A percentile compares a stretch with the other conserved stretches of the same genome.
phyloP scores from a whole-genome alignment of 371 early-diverging fungal genomes.

The Circinella minor region DNA sequence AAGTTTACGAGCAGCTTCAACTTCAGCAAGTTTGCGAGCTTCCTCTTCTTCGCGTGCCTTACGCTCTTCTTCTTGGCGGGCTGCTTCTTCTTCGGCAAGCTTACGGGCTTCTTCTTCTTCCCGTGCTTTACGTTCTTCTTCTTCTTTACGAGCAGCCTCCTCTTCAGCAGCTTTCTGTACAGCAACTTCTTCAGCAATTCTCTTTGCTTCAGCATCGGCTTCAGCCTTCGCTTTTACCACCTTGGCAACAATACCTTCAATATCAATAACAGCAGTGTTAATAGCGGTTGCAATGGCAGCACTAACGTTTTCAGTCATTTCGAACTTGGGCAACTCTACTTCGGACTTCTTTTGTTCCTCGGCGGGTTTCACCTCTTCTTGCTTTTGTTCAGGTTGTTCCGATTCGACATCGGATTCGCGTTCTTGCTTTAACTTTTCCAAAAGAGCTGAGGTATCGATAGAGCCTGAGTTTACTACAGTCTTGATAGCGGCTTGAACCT shows the following conservation, averaged over 20 bases:
- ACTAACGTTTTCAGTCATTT: constrained; percentile 12
- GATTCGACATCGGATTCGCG: constrained; percentile 1
- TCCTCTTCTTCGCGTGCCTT: constrained; percentile 1
- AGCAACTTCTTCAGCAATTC: constrained; percentile 4
- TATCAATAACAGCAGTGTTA: constrained; percentile 13
- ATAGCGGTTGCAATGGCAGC: constrained; percentile 20
- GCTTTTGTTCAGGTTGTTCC: background rate
- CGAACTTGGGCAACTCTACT: background rate
- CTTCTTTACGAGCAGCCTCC: constrained; percentile 14
- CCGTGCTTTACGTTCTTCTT: background rate
- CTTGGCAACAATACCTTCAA: constrained; percentile 19
- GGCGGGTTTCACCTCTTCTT: background rate
- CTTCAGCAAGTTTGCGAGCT: background rate
- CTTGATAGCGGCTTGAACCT: constrained; percentile 35
- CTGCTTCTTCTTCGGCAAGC: background rate
- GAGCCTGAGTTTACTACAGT: constrained; percentile 29
- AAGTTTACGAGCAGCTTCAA: background rate
- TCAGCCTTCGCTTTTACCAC: constrained; percentile 17
- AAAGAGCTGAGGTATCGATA: constrained; percentile 29
- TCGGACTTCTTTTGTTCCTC: constrained; percentile 7
- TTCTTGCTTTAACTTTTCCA: constrained; percentile 17
- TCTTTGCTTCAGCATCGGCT: constrained; percentile 12
- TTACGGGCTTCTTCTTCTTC: background rate
- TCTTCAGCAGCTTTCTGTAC: constrained; percentile 9
- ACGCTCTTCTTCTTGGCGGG: background rate